Percentiles rank a stretch among this genome's conserved stretches.
phyloP scores from a whole-genome alignment of 306 rosid species.

The Fragaria vesca region DNA sequence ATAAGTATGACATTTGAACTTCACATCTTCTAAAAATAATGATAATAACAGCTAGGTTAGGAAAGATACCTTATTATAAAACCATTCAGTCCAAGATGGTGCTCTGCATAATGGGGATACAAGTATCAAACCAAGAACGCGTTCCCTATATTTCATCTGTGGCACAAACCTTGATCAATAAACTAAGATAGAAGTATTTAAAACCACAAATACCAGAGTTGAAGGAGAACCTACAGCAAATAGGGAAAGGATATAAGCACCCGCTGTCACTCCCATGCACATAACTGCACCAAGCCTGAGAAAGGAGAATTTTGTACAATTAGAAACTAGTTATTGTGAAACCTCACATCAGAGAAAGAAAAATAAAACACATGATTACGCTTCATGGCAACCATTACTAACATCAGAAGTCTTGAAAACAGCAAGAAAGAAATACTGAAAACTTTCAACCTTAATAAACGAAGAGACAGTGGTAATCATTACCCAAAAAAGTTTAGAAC shows the following conservation, averaged over 20 bases:
- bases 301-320: conserved; percentile 27
- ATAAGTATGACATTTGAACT: conserved; percentile 18
- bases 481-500: conserved; percentile 84
- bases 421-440: neutral
- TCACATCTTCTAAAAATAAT: conserved; percentile 11
- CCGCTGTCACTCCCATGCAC: conserved; percentile 98
- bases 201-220: neutral
- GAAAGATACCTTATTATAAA: conserved; percentile 72
- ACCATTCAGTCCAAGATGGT: conserved; percentile 94
- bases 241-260: conserved; percentile 80
- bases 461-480: neutral
- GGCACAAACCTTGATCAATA: conserved; percentile 19
- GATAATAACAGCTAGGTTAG: neutral
- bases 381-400: neutral
- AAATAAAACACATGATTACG: conserved; percentile 5
- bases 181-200: neutral
- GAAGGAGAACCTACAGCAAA: conserved; percentile 69
- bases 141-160: conserved; percentile 83
- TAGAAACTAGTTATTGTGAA: conserved; percentile 24
- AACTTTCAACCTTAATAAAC: neutral
- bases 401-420: neutral
- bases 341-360: conserved; percentile 10
- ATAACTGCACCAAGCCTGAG: conserved; percentile 91
- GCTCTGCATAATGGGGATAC: conserved; percentile 91
- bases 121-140: conserved; percentile 86